phyloP scores from a whole-genome alignment of 1,139 yeast genomes.

The Kurtzmaniella natalensis region DNA sequence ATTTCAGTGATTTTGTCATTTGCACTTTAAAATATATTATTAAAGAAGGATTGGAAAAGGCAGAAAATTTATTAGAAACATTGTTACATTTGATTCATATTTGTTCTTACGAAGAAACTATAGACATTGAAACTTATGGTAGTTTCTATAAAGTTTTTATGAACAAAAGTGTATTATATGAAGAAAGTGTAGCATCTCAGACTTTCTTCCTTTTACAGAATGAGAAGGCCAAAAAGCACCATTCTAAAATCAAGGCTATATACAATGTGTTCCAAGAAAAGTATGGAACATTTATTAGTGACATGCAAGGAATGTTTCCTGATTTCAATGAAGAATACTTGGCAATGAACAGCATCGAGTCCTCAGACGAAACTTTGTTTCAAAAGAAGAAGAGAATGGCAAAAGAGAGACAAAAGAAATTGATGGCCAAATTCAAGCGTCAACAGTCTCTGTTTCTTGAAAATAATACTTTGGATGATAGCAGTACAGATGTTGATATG shows the following conservation, averaged over 20 bases:
- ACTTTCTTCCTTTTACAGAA: slow-evolving; percentile 41
- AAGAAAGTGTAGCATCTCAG: slow-evolving; percentile 42
- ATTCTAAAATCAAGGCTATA: slow-evolving; percentile 52
- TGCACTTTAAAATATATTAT: slow-evolving; percentile 43
- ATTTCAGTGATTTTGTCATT: slow-evolving; percentile 50
- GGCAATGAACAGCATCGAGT: slow-evolving; percentile 13
- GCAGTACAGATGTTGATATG: slow-evolving; percentile 35
- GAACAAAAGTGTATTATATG: slow-evolving; percentile 22
- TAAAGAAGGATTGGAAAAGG: slow-evolving; percentile 32
- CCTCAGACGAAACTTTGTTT: slow-evolving; percentile 35
- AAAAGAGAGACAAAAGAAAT: slow-evolving; percentile 63
- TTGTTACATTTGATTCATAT: slow-evolving; percentile 69
- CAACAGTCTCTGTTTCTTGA: slow-evolving; percentile 73
- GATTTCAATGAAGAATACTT: slow-evolving; percentile 19
- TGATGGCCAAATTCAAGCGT: slow-evolving; percentile 72
- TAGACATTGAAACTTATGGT: slow-evolving; percentile 27
- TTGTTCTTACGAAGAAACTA: slow-evolving; percentile 30
- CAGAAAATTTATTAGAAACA: slow-evolving; percentile 56
- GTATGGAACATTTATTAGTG: slow-evolving; percentile 19
- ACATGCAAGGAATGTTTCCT: slow-evolving; percentile 17
- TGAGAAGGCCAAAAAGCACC: slow-evolving; percentile 39
- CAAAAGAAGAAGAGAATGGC: slow-evolving; percentile 69
- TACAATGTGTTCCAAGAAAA: slow-evolving; percentile 33
- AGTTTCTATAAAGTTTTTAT: slow-evolving; percentile 32
- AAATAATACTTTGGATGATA: slow-evolving; percentile 31